These are phyloP conservation scores for Populus alba DNA, from an alignment of 345 rosid genomes.

Conservation along the genomic window DNA sequence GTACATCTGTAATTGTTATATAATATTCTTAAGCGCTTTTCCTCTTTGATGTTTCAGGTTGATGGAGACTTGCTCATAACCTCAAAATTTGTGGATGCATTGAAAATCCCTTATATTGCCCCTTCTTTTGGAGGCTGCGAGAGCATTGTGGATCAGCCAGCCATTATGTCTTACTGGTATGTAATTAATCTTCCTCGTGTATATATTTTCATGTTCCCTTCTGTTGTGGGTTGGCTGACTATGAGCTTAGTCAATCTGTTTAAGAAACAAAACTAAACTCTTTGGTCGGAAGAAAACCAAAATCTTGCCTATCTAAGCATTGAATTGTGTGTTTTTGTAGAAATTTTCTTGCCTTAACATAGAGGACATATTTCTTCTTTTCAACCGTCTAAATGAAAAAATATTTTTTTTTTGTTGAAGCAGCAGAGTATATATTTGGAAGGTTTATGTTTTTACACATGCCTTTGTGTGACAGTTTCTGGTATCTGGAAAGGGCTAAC, in stretches of 20 bases:
- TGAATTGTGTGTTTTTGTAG: too few species aligned
- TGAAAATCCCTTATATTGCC: conserved; percentile 95
- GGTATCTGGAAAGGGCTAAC: not conserved
- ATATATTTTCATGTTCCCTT: not conserved
- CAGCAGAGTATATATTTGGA: too few species aligned
- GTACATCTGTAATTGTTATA: not conserved
- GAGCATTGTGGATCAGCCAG: conserved; percentile 98
- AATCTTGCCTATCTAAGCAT: too few species aligned
- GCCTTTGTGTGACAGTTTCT: too few species aligned
- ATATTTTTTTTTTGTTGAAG: too few species aligned
- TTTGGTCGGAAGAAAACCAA: too few species aligned
- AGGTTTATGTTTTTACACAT: too few species aligned
- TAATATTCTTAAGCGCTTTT: not conserved
- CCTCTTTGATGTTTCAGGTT: conserved; percentile 38
- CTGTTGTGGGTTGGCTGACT: not conserved
- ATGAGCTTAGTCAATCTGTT: not conserved
- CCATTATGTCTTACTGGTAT: conserved; percentile 98
- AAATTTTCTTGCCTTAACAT: too few species aligned
- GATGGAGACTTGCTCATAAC: conserved; percentile 78
- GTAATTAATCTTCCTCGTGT: not conserved
- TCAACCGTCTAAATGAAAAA: too few species aligned
- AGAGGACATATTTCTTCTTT: too few species aligned
- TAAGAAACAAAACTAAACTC: not conserved
- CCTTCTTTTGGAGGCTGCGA: conserved; percentile 98
- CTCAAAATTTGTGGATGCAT: conserved; percentile 71